These are phyloP conservation scores for Claviceps purpurea DNA, from an alignment of 2,329 filamentous ascomycete species.

Conservation along the genomic window DNA sequence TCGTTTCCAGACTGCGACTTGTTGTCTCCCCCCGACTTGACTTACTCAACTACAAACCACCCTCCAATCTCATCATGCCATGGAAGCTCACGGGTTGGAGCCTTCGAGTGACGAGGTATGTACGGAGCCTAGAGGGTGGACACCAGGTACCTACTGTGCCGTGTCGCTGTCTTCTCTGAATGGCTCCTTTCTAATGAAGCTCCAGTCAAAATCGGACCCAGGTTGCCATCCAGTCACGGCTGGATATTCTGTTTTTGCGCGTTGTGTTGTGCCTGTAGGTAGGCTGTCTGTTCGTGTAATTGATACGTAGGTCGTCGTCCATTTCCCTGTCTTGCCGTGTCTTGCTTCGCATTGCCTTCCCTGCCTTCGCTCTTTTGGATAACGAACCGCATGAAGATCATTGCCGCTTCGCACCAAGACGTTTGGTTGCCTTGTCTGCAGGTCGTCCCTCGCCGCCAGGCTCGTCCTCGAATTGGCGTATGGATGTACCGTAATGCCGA, in stretches of 20 bases:
- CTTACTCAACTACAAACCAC: slow-evolving; percentile 1
- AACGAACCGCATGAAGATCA: not conserved
- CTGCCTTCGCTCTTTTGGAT: not conserved
- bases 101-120: slow-evolving; percentile 1
- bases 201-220: slow-evolving; percentile 3
- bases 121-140: slow-evolving; percentile 3
- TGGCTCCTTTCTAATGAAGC: not conserved
- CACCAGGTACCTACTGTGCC: not conserved
- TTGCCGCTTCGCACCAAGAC: not conserved
- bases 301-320: too few relatives aligned
- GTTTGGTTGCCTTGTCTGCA: not conserved
- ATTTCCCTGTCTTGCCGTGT: not conserved
- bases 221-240: not conserved
- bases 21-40: not conserved
- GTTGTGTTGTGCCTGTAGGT: too few relatives aligned
- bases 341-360: not conserved
- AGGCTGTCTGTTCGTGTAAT: too few relatives aligned
- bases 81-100: slow-evolving; percentile 4
- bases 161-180: slow-evolving; percentile 2
- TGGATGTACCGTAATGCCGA: too few relatives aligned
- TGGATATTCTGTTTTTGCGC: too few relatives aligned
- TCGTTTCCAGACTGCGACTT: not conserved
- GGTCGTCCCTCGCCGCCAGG: not conserved
- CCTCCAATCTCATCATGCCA: slow-evolving; percentile 4
- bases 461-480: not conserved